Conservation (phyloP, 2,329 filamentous ascomycete species). For the Neurospora sp. region DNA sequence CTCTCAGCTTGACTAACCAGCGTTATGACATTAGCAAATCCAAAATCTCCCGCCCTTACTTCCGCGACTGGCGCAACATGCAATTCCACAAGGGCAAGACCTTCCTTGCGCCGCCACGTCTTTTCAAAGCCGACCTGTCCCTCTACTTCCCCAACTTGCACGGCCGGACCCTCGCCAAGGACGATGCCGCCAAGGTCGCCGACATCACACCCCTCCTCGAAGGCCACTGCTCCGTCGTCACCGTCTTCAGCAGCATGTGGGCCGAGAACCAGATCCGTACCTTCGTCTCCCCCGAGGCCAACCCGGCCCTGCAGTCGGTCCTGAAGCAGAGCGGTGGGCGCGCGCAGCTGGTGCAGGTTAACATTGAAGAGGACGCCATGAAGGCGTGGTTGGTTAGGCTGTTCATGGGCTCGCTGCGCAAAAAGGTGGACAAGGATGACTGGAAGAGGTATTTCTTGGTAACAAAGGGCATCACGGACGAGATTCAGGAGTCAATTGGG, state of each 20-base stretch:
- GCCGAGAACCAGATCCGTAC: conserved; percentile 68
- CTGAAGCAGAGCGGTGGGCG: conserved; percentile 37
- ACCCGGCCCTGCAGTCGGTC: conserved; percentile 58
- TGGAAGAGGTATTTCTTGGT: conserved; percentile 55
- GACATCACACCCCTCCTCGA: conserved; percentile 69
- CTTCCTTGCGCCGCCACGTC: conserved; percentile 73
- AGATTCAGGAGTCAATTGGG: conserved; percentile 53
- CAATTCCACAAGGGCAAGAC: conserved; percentile 79
- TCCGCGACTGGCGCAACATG: conserved; percentile 88
- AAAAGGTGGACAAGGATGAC: conserved; percentile 37
- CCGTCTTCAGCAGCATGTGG: conserved; percentile 76
- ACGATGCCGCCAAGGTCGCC: conserved; percentile 30
- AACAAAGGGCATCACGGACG: conserved; percentile 45
- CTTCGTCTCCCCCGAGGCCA: conserved; percentile 56
- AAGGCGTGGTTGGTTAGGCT: conserved; percentile 49
- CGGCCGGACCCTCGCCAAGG: conserved; percentile 63
- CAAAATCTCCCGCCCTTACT: conserved; percentile 79
- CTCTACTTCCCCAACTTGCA: conserved; percentile 91
- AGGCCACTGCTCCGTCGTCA: conserved; percentile 68
- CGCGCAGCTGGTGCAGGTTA: conserved; percentile 75
- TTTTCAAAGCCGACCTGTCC: conserved; percentile 73
- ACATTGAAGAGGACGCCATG: conserved; percentile 72
- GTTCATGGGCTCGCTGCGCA: conserved; percentile 45
- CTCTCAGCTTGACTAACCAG: not conserved
- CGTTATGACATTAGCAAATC: conserved; percentile 43